Evolutionary conservation across 2,329 filamentous ascomycete species (phyloP), one percentile per base, ranked within the genome.

Genomic region (Blastomyces percursus): DNA sequence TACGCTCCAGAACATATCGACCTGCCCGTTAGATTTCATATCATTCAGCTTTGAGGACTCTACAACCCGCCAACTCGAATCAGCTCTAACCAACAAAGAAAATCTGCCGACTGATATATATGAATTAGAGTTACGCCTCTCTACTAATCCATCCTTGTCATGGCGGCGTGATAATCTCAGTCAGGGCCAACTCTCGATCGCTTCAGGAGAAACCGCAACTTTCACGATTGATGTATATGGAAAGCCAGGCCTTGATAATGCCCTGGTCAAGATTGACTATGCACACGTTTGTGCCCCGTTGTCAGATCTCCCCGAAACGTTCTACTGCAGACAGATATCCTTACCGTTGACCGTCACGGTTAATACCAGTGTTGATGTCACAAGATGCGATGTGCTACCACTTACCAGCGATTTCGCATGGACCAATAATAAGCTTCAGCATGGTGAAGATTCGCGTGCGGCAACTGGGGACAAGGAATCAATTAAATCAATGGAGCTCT

Each of bases 1-100:
- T 19, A 92, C 88, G 0, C 77, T 97, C 16, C 84, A 88, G 67
- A 99, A 99, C 67, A 79, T 85, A 9, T 94, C 91, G 0, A 73
- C 80, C 0, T 91, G 88, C 1, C 80, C 90, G 1, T 90, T 90
- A 1, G 90, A 96, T 71, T 87, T 97, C 62, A 78, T 96, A 44
- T 81, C 94, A 32, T 91, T 96, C 64, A 92, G 90, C 0, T 96
- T 96, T 72, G 87, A 91, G 68, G 91, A 96, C 75, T 95, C 91
- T 0, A 92, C 91, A 0, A 90, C 91, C 65, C 83, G 82, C 7
- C 86, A 89, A 9, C 79, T 96, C 19, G 89, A 93, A 69, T 80
- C 85, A 44, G 89, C 90, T 0, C 79, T 96, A 55, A 82, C 79
- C 61, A 91, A 86, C 69, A 88, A 90, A 70, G 89, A 95, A 68